Evolutionary conservation across 2,329 filamentous ascomycete genomes (phyloP).

Genomic region (Rutstroemia sydowiana): DNA sequence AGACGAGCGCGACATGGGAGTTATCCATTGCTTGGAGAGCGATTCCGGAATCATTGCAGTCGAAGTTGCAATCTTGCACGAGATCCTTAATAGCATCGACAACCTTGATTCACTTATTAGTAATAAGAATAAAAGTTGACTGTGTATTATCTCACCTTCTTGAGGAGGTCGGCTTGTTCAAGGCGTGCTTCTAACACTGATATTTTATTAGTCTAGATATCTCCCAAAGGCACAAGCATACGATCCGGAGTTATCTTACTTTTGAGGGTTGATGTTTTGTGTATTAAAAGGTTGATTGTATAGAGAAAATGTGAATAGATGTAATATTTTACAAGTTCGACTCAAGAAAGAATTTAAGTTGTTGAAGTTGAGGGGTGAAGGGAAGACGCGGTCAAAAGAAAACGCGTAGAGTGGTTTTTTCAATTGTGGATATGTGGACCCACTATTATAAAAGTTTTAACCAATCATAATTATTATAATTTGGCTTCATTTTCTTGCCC

Average conservation of each 20-base stretch:
- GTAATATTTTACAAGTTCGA: neutral
- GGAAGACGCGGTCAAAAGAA: conserved; percentile 9
- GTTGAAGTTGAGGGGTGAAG: conserved; percentile 5
- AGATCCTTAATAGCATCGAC: conserved; percentile 99
- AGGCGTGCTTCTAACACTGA: conserved; percentile 90
- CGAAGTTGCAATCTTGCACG: conserved; percentile 99
- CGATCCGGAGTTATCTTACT: neutral
- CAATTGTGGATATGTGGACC: neutral
- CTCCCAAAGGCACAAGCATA: neutral
- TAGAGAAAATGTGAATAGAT: neutral
- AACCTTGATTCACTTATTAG: conserved; percentile 49
- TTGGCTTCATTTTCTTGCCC: too few species aligned
- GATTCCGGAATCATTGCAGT: conserved; percentile 99
- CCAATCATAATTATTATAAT: too few species aligned
- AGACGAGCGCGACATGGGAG: conserved; percentile 96
- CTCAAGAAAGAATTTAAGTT: neutral
- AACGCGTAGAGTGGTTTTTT: conserved; percentile 13
- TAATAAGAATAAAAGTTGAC: conserved; percentile 1
- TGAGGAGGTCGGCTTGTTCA: conserved; percentile 86
- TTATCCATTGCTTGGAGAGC: conserved; percentile 99
- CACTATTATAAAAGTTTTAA: neutral
- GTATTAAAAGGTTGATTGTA: too few species aligned
- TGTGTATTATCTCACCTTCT: conserved; percentile 58
- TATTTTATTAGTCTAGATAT: conserved; percentile 1
- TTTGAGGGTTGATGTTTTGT: neutral